Base-by-base conservation (phyloP, 192 early-diverging fungal species). In the Rhizophagus clarus region DNA sequence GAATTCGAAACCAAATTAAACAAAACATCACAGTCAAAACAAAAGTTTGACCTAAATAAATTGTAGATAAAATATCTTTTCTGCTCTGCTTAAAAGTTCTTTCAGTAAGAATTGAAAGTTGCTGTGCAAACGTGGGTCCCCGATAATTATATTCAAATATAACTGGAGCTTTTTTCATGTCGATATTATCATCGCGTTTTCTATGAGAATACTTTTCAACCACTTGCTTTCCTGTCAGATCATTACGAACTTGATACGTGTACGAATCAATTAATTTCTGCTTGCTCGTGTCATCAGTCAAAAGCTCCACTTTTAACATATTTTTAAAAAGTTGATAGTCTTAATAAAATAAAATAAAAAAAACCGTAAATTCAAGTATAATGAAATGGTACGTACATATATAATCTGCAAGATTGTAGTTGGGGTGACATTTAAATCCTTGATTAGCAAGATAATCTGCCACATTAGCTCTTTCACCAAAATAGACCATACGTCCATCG, bases 401-500 rank as follows among this genome's bases (percentile, higher is more conserved):
- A 40, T 40, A 40, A 0, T 64, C 75, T 8, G 75, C 75, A 20
- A 61, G 75, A 63, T 76, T 76, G 6, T 64, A 76, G 40, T 76
- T 76, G 2, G 56, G 40, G 20, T 64, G 56, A 40, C 75, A 76
- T 12, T 63, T 64, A n/a, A 26, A 64, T 12, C 75, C 75, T 40
- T 45, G 15, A 14, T 8, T 40, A 37, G 75, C 32, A 61, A 76
- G 14, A 51, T 76, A 76, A 45, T 61, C 24, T 7, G 45, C 61
- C 2, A 24, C 6, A 28, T 40, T 32, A 12, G 61, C 22, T 40
- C 60, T 63, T 24, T 76, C 22, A 28, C 93, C 94, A 49, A 91
- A 83, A 74, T 92, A 95, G 81, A 93, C 91, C 49, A 92, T 86
- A 31, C 88, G 85, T n/a, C 92, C 92, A 69, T 94, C 88, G 1